Evolutionary conservation across 1,284 basidiomycete species (phyloP), one percentile per base, ranked within the genome.

Genomic region (Gomphus bonarii): DNA sequence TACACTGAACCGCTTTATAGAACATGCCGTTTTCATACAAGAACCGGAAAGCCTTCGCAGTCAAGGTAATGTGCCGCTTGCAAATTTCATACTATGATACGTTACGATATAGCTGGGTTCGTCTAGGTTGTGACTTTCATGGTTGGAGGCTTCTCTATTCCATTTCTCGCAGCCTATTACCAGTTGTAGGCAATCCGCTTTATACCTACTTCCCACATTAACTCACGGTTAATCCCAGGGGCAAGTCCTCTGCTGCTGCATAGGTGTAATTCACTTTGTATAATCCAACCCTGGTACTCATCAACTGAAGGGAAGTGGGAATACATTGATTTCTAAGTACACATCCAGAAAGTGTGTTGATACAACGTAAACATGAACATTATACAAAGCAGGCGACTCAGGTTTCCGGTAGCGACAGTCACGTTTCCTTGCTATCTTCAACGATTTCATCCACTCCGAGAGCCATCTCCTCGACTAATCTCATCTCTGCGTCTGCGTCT

Each of bases 21-120:
- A 82, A 85, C 68, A 73, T 88, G 38, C 87, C 88, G 18, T 90
- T 89, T 72, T 70, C 75, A 54, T 79, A 73, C 61, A 79, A 80
- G 31, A 74, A 76, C 54, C 65, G 74, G 54, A 86, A 80, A 68
- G 61, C 69, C 3, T 88, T 86, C 63, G 87, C 72, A 14, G 47
- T 73, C 59, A 89, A 88, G 51, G 50, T 59, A 50, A 16, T 42
- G 43, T 46, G 20, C 53, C 11, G 25, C 22, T 43, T 51, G 30
- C 3, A 38, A 25, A 16, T 8, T 53, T 14, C 16, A 1, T 16
- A 3, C 31, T 38, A 7, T 31, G 18, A 14, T 12, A 31, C 3
- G 30, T 25, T 22, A 38, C 35, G 30, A 25, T 33, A 7, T 35
- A 25, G 9, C 20, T 28, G 10, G 7, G 7, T 11, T 9, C 43